phyloP scores from a whole-genome alignment of 1,284 basidiomycete genomes.

The Ustilago loliicola region DNA sequence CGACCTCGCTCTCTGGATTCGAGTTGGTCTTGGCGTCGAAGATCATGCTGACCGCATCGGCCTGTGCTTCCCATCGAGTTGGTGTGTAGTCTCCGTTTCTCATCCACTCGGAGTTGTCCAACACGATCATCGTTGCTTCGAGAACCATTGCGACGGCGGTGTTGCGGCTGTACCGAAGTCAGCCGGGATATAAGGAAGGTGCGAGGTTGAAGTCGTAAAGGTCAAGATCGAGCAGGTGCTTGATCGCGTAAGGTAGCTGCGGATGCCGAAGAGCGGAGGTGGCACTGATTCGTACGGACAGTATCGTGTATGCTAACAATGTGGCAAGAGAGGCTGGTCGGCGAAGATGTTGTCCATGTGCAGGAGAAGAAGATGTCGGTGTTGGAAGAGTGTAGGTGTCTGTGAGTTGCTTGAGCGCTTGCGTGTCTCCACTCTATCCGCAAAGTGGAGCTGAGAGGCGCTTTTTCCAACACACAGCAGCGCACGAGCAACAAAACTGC shows the following conservation, averaged over 20 bases:
- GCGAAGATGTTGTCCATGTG: not conserved
- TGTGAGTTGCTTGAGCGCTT: constrained; percentile 29
- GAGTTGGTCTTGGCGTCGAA: constrained; percentile 90
- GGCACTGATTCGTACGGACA: too few species aligned
- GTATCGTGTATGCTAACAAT: not conserved
- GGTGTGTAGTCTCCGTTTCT: constrained; percentile 92
- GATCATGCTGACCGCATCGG: constrained; percentile 89
- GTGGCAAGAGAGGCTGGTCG: not conserved
- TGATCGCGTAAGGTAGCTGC: not conserved
- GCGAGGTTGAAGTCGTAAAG: not conserved
- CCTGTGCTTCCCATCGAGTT: constrained; percentile 84
- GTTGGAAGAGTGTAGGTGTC: not conserved
- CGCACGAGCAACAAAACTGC: constrained; percentile 14
- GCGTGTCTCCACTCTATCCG: constrained; percentile 28
- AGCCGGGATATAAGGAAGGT: not conserved
- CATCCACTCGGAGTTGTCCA: constrained; percentile 71
- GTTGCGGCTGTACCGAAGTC: constrained; percentile 19
- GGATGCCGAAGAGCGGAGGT: not conserved
- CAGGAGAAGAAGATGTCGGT: constrained; percentile 12
- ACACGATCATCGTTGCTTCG: constrained; percentile 70
- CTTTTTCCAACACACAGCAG: constrained; percentile 16
- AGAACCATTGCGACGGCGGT: constrained; percentile 57
- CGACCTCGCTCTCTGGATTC: constrained; percentile 97
- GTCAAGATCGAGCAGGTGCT: not conserved
- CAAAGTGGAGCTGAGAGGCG: constrained; percentile 35